Percentiles rank a stretch among this genome's conserved stretches.
Evolutionary conservation across 768 basidiomycete species (phyloP).

Genomic region (Clitopilus hobsonii): DNA sequence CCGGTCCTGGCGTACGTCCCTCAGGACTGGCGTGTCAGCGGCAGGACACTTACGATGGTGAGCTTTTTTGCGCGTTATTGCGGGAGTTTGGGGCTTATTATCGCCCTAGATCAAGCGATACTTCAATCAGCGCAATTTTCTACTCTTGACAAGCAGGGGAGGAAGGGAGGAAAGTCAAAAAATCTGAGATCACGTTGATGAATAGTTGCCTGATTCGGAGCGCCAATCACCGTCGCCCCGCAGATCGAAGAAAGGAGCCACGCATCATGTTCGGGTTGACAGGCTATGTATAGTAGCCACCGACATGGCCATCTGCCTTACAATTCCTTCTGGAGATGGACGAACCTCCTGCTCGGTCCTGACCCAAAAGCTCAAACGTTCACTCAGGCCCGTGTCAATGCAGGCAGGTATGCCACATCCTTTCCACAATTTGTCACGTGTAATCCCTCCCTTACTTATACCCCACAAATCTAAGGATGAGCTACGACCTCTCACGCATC

Average conservation of each 20-base stretch:
- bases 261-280: conserved; percentile 1
- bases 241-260: conserved; percentile 1
- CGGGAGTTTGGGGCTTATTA: neutral
- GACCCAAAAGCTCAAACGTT: neutral
- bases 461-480: neutral
- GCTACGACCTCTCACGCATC: neutral
- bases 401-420: neutral
- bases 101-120: neutral
- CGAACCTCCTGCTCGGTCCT: neutral
- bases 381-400: conserved; percentile 1
- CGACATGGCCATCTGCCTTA: neutral
- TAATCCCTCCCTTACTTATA: neutral
- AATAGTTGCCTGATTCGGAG: neutral
- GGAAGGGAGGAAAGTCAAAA: neutral
- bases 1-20: neutral
- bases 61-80: neutral
- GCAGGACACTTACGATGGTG: neutral
- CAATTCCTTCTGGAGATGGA: neutral
- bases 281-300: neutral
- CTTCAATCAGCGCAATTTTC: neutral
- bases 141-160: neutral
- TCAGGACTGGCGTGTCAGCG: neutral
- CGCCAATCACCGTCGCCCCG: neutral
- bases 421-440: conserved; percentile 1
- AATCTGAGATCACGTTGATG: neutral